Conservation (phyloP, 352 stramenopile species). For the Globisporangium echinulatum region DNA sequence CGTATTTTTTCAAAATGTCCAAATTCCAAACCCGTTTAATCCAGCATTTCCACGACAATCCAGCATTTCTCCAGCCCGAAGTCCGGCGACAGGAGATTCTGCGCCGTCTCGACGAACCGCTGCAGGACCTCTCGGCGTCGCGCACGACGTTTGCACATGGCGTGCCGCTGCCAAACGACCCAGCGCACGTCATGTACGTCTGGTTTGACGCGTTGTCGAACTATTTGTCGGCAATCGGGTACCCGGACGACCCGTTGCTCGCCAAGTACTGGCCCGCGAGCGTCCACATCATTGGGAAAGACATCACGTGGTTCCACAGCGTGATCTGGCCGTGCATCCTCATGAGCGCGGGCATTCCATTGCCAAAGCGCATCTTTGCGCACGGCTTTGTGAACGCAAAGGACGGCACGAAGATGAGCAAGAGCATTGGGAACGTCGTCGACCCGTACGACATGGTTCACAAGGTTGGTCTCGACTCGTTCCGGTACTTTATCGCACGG, state of each 20-base stretch:
- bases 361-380: conserved; percentile 94
- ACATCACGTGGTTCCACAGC: conserved; percentile 99
- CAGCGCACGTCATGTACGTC: conserved; percentile 98
- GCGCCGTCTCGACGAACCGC: conserved; percentile 85
- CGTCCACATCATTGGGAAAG: conserved; percentile 94
- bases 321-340: conserved; percentile 99
- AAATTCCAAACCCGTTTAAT: conserved; percentile 95
- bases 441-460: conserved; percentile 94
- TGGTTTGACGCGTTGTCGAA: conserved; percentile 99
- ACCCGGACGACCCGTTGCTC: conserved; percentile 69
- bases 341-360: conserved; percentile 93
- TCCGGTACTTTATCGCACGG: conserved; percentile 92
- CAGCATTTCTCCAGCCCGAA: conserved; percentile 96
- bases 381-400: conserved; percentile 98
- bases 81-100: conserved; percentile 93
- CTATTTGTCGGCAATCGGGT: conserved; percentile 96
- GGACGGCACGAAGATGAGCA: conserved; percentile 99
- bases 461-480: conserved; percentile 93
- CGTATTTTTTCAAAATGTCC: conserved; percentile 99
- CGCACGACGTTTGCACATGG: conserved; percentile 95
- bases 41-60: conserved; percentile 93
- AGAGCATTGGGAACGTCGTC: conserved; percentile 98
- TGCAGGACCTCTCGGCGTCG: conserved; percentile 96
- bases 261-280: conserved; percentile 78
- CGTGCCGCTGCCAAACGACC: conserved; percentile 92